Evolutionary conservation across 345 rosid species (phyloP), one percentile per base, ranked within the genome.

Genomic region (Adansonia digitata): DNA sequence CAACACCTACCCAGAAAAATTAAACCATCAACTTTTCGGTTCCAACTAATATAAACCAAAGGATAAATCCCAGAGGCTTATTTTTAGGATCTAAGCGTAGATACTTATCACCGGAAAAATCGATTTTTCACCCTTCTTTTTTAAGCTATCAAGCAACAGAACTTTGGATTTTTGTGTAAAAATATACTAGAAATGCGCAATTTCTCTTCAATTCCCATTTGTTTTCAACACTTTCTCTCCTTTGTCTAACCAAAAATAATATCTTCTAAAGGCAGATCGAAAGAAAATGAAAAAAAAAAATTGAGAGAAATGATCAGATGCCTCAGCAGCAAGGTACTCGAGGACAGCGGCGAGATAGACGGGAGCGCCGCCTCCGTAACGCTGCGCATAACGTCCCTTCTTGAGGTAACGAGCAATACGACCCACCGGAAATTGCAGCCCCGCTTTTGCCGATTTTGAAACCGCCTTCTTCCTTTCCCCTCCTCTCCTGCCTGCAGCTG

Each of bases 301-400:
- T 11, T 5, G 15, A 5, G 48, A 20, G 4, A 20, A 39, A 2
- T 5, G 35, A 35, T 49, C 79, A 64, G 81, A 80, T 75, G 88
- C 97, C 90, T 92, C 97, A 4, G 97, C 94, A 9, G 97, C 94
- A 5, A 92, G 86, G 60, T 91, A 91, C 84, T 91, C 94, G 40
- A 91, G 88, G 5, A 91, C 97, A 5, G 94, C 94, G 59, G 97
- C 91, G 55, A 92, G 82, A 73, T 87, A 92, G 11, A 92, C 80
- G 0, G 97, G 88, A 77, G 97, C 91, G 1, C 94, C 94, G 13
- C 87, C 66, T 5, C 97, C 97, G 7, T 81, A 86, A 34, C 97
- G 74, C 67, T 80, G 75, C 2, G 95, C 84, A 9, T 92, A 92
- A 0, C 94, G 86, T 0, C 97, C 97, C 46, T 84, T 89, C 88